phyloP scores from a whole-genome alignment of 495 filamentous ascomycete genomes.

The Podospora pseudopauciseta region DNA sequence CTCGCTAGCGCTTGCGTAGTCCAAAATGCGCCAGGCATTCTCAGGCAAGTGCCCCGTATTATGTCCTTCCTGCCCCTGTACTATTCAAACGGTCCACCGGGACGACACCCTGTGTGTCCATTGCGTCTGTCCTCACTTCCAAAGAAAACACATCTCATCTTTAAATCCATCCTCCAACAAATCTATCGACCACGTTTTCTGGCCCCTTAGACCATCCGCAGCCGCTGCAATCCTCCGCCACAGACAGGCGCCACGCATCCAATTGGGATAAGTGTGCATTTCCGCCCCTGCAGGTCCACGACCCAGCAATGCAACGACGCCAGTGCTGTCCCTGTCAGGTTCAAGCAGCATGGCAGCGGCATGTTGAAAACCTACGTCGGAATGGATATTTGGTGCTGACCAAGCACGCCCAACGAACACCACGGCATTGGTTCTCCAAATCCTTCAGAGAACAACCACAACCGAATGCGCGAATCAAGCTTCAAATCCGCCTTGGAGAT shows the following conservation, averaged over 20 bases:
- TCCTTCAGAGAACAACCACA: neutral
- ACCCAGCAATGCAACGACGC: neutral
- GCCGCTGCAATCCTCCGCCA: neutral
- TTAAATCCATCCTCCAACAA: neutral
- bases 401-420: neutral
- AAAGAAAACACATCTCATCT: neutral
- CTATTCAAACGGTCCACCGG: neutral
- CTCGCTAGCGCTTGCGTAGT: neutral
- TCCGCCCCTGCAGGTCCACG: neutral
- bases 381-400: neutral
- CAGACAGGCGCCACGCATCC: neutral
- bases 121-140: neutral
- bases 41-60: neutral
- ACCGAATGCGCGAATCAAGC: neutral
- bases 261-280: neutral
- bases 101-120: neutral
- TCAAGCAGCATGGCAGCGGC: neutral
- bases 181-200: neutral
- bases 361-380: too few relatives aligned
- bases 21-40: neutral
- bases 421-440: neutral
- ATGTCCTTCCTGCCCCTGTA: neutral
- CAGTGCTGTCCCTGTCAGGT: neutral
- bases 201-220: too few relatives aligned
- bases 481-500: neutral